These are phyloP conservation scores for Penicillium goetzii DNA, from an alignment of 495 filamentous ascomycete genomes.

Conservation along the genomic window DNA sequence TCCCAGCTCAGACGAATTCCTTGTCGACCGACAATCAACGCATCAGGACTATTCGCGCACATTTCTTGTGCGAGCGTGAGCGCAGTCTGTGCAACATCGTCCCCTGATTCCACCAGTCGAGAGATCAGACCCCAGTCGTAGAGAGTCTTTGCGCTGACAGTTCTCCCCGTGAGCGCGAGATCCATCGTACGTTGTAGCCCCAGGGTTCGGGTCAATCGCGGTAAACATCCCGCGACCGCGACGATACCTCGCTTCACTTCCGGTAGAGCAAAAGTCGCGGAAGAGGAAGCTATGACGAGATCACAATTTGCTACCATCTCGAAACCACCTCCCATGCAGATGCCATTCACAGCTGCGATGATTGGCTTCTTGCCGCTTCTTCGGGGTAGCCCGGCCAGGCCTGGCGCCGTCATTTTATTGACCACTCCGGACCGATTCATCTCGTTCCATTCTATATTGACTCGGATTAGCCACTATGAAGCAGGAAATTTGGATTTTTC, in stretches of 20 bases:
- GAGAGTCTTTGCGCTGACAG: slow-evolving; percentile 59
- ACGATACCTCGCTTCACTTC: slow-evolving; percentile 73
- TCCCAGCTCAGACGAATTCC: slow-evolving; percentile 73
- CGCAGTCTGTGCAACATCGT: slow-evolving; percentile 37
- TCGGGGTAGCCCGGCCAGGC: slow-evolving; percentile 59
- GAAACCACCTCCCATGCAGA: slow-evolving; percentile 73
- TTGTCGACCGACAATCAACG: slow-evolving; percentile 65
- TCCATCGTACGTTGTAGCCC: slow-evolving; percentile 73
- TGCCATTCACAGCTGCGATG: slow-evolving; percentile 75
- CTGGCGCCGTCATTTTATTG: slow-evolving; percentile 50
- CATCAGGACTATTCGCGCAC: slow-evolving; percentile 66
- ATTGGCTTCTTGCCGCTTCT: slow-evolving; percentile 60
- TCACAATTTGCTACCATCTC: slow-evolving; percentile 76
- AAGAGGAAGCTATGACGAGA: slow-evolving; percentile 60
- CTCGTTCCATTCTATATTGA: slow-evolving; percentile 41
- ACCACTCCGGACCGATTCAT: slow-evolving; percentile 41
- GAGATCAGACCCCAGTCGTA: slow-evolving; percentile 68
- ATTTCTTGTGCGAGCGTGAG: slow-evolving; percentile 26
- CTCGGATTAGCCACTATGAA: neutral
- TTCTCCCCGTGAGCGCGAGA: slow-evolving; percentile 67
- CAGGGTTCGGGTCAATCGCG: slow-evolving; percentile 68
- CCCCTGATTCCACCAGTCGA: slow-evolving; percentile 23
- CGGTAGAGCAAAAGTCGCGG: slow-evolving; percentile 64
- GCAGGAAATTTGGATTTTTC: too few species aligned
- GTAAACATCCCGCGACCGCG: slow-evolving; percentile 70